Evolutionary conservation across 768 basidiomycete species (phyloP).

Genomic region (Antrodiella citrinella): DNA sequence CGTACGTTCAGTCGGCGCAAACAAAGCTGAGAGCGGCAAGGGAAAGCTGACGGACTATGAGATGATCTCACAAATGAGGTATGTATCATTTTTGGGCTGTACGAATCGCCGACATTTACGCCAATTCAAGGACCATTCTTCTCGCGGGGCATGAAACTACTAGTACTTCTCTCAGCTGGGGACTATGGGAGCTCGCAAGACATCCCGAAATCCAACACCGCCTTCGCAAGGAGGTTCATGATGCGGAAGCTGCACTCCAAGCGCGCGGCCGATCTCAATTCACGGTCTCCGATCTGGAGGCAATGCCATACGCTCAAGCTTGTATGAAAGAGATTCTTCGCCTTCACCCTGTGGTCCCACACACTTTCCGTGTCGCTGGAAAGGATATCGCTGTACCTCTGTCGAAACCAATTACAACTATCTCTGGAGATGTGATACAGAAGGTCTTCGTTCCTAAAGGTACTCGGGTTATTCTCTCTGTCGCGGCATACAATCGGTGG

Average conservation of each 20-base stretch:
- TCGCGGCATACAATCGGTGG: slow-evolving; percentile 28
- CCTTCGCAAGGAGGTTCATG: slow-evolving; percentile 21
- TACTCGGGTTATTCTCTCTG: slow-evolving; percentile 14
- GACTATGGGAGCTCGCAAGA: slow-evolving; percentile 22
- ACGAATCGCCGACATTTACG: neutral
- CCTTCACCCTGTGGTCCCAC: slow-evolving; percentile 24
- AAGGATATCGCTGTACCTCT: slow-evolving; percentile 29
- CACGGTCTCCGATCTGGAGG: slow-evolving; percentile 23
- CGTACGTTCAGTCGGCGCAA: slow-evolving; percentile 48
- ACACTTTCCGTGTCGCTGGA: slow-evolving; percentile 18
- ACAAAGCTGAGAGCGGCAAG: slow-evolving; percentile 37
- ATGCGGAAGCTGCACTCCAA: slow-evolving; percentile 14
- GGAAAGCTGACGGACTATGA: slow-evolving; percentile 27
- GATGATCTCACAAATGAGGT: slow-evolving; percentile 23
- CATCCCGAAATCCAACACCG: slow-evolving; percentile 19
- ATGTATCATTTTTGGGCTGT: neutral
- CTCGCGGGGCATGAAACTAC: slow-evolving; percentile 25
- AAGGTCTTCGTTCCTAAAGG: slow-evolving; percentile 23
- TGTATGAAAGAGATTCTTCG: slow-evolving; percentile 27
- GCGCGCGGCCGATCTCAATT: slow-evolving; percentile 22
- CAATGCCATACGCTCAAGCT: slow-evolving; percentile 25
- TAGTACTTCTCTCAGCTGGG: slow-evolving; percentile 22
- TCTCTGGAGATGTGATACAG: slow-evolving; percentile 17
- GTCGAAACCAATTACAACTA: slow-evolving; percentile 20
- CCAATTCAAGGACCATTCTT: neutral